Conservation (phyloP, 108 stramenopile species). For the Aureococcus anophagefferens region DNA sequence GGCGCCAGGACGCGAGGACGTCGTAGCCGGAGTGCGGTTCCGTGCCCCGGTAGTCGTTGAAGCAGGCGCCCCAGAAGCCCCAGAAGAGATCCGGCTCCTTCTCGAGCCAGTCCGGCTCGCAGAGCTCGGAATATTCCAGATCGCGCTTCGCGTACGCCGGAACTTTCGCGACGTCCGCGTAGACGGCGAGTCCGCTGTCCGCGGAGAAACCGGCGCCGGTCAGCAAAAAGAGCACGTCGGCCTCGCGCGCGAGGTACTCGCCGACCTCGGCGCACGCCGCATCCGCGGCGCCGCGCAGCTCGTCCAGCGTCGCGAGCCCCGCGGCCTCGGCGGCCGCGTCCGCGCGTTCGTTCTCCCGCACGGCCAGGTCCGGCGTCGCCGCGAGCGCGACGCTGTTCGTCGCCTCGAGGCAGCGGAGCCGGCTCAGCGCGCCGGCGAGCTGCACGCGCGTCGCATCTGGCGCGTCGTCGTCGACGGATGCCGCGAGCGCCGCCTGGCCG, state of each 20-base stretch:
- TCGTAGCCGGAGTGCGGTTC: background rate
- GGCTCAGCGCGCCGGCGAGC: no score
- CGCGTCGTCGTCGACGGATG: no score
- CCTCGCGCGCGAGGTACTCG: no score
- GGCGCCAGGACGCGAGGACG: background rate
- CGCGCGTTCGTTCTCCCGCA: background rate
- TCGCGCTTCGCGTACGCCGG: slow-evolving; percentile 27
- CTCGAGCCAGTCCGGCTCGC: slow-evolving; percentile 9
- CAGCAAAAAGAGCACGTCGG: slow-evolving; percentile 29
- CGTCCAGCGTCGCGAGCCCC: slow-evolving; percentile 17
- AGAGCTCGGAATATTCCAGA: slow-evolving; percentile 29
- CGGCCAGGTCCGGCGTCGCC: background rate
- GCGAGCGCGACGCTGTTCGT: no score
- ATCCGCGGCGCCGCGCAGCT: no score
- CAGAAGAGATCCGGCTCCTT: slow-evolving; percentile 6
- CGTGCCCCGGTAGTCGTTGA: slow-evolving; percentile 3
- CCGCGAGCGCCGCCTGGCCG: no score
- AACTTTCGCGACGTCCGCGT: slow-evolving; percentile 30
- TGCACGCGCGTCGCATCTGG: no score
- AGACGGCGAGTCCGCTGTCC: slow-evolving; percentile 34
- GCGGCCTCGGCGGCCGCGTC: slow-evolving; percentile 8
- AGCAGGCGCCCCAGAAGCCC: slow-evolving; percentile 5
- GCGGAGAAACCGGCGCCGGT: slow-evolving; percentile 43
- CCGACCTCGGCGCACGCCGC: no score
- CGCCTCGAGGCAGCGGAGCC: no score